phyloP scores from a whole-genome alignment of 2,329 filamentous ascomycete species.

The Phyllosticta paracitricarpa region DNA sequence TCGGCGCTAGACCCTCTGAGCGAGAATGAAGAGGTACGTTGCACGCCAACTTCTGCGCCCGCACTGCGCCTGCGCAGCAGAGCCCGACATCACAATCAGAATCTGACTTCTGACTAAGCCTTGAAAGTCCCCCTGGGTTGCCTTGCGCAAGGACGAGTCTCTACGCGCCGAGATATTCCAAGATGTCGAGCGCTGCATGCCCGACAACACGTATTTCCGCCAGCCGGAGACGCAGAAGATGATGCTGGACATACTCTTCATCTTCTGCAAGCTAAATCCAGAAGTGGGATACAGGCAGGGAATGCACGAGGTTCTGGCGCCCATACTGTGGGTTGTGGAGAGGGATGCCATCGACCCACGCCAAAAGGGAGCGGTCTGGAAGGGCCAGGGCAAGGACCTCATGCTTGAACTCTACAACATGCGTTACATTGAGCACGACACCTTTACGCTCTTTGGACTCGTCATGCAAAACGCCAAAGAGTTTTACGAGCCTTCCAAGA shows the following conservation, averaged over 20 bases:
- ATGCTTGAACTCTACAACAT: constrained; percentile 62
- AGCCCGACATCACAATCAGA: constrained; percentile 16
- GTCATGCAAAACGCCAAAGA: constrained; percentile 80
- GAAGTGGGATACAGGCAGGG: constrained; percentile 89
- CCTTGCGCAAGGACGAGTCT: constrained; percentile 72
- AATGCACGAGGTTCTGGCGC: constrained; percentile 93
- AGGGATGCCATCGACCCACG: constrained; percentile 60
- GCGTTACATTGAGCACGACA: constrained; percentile 76
- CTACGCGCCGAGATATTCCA: constrained; percentile 83
- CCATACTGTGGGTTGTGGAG: constrained; percentile 75
- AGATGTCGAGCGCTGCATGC: constrained; percentile 83
- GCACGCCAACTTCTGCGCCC: constrained; percentile 11
- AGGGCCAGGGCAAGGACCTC: constrained; percentile 31
- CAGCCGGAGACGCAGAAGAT: constrained; percentile 66
- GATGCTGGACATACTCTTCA: constrained; percentile 81
- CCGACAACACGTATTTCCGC: constrained; percentile 85
- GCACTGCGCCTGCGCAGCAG: constrained; percentile 16
- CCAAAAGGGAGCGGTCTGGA: not conserved
- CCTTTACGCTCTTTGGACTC: constrained; percentile 73
- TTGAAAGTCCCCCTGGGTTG: constrained; percentile 78
- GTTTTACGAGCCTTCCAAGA: constrained; percentile 65
- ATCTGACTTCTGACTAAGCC: constrained; percentile 39
- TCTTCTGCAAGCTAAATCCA: constrained; percentile 89
- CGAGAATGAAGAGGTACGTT: constrained; percentile 60
- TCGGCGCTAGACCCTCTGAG: constrained; percentile 72